phyloP scores from a whole-genome alignment of 2,329 filamentous ascomycete species.

The Colletotrichum paranaense region DNA sequence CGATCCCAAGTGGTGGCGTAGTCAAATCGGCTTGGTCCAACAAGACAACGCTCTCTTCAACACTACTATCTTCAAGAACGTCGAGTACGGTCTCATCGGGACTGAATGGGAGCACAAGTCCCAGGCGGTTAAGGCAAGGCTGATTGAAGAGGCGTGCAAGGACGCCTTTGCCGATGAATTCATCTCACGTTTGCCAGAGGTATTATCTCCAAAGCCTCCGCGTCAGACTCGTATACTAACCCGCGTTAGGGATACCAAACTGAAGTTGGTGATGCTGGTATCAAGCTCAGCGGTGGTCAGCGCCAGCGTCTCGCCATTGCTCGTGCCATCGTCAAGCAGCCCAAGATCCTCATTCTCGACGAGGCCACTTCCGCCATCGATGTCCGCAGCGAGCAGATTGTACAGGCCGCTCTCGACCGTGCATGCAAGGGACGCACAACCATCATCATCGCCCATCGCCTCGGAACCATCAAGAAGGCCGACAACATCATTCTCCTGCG shows the following conservation, averaged over 20 bases:
- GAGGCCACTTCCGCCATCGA: conserved; percentile 72
- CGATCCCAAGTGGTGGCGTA: conserved; percentile 90
- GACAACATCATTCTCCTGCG: conserved; percentile 70
- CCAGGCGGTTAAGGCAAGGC: conserved; percentile 50
- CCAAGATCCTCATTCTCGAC: conserved; percentile 68
- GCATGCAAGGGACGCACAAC: conserved; percentile 66
- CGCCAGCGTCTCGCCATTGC: conserved; percentile 70
- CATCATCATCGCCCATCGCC: conserved; percentile 67
- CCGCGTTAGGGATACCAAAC: conserved; percentile 64
- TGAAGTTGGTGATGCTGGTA: conserved; percentile 72
- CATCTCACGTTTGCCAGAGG: conserved; percentile 59
- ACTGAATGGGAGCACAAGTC: conserved; percentile 49
- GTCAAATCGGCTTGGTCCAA: conserved; percentile 90
- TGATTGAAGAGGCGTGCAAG: conserved; percentile 59
- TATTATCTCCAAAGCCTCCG: not conserved
- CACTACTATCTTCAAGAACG: conserved; percentile 63
- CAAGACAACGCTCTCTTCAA: conserved; percentile 69
- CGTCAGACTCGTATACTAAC: conserved; percentile 14
- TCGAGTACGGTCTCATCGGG: conserved; percentile 56
- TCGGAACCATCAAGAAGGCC: conserved; percentile 64
- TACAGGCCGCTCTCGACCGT: conserved; percentile 60
- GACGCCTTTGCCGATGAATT: conserved; percentile 66
- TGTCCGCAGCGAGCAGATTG: conserved; percentile 64
- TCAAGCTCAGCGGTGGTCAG: conserved; percentile 75
- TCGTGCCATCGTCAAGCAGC: conserved; percentile 66